phyloP scores from a whole-genome alignment of 768 basidiomycete genomes.

The Chalciporus piperatus region DNA sequence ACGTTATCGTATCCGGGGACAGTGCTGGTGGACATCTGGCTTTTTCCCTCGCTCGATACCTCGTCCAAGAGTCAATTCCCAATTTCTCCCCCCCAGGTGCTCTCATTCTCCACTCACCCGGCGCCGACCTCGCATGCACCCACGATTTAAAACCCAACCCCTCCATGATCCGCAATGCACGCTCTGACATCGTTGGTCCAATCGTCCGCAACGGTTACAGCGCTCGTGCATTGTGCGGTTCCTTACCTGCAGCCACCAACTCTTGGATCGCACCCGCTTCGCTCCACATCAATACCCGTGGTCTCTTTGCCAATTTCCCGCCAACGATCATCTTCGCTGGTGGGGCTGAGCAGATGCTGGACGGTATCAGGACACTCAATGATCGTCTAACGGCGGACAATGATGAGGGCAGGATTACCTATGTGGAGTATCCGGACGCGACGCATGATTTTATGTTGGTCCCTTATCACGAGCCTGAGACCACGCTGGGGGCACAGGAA shows the following conservation, averaged over 20 bases:
- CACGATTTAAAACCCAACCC: too few relatives aligned
- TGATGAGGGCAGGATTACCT: constrained; percentile 17
- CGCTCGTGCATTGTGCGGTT: constrained; percentile 8
- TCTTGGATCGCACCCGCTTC: constrained; percentile 13
- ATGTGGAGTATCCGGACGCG: constrained; percentile 17
- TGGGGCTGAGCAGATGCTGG: constrained; percentile 27
- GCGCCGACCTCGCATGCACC: too few relatives aligned
- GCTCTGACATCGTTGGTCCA: too few relatives aligned
- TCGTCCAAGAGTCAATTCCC: too few relatives aligned
- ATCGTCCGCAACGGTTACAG: too few relatives aligned
- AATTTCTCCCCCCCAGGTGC: too few relatives aligned
- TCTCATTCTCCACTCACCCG: too few relatives aligned
- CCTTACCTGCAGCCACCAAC: constrained; percentile 2
- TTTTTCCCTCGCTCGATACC: too few relatives aligned
- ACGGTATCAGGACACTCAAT: constrained; percentile 24
- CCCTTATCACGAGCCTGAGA: constrained; percentile 29
- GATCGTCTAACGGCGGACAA: constrained; percentile 25
- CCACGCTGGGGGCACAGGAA: constrained; percentile 20
- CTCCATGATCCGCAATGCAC: too few relatives aligned
- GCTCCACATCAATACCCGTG: constrained; percentile 5
- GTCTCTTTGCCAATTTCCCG: constrained; percentile 26
- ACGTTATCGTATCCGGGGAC: constrained; percentile 38
- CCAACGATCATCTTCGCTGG: constrained; percentile 27
- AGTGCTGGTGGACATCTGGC: too few relatives aligned
- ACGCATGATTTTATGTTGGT: constrained; percentile 12